Base-by-base conservation (phyloP, 148 eudicot species). In the Polygonum maritimum region DNA sequence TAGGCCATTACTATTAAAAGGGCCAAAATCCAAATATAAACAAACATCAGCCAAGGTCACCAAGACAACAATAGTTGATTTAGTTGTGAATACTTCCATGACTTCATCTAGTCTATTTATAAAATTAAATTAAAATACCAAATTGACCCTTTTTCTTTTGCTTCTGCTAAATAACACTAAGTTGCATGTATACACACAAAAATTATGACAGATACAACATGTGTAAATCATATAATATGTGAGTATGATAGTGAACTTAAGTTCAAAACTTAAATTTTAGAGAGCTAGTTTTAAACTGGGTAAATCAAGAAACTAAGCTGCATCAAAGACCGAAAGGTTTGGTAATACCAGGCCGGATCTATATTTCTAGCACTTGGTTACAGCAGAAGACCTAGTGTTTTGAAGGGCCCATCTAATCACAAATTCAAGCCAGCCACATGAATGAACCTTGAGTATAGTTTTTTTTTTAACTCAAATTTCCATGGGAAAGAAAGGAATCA, bases 401-500 rank as follows among this genome's bases (percentile, higher is more conserved):
- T 60, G 38, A 60, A 60, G 69, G 69, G 7, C 69, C 69, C 69
- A 60, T 60, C 4, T 57, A 57, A 57, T 57, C 69, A 26, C 38
- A 60, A 2, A 60, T 60, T 18, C 4, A 54, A 9, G 22, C 26
- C 26, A 54, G 26, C 60, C 60, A 54, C 60, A 54, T n/a, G 11
- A 39, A 44, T 44, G 47, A 0, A 7, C 47, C 47, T 49, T 49
- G 55, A 4, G 5, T 14, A 49, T 49, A 44, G 2, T 11, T 49
- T 49, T 26, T 0, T 26, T 49, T n/a, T n/a, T 15, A 15, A 14
- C n/a, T 16, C 16, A 0, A 0, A n/a, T n/a, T n/a, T n/a, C n/a
- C n/a, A n/a, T 49, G 55, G 55, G n/a, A 49, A 49, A 57, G n/a
- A 49, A 49, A 57, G 63, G 63, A 55, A 55, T 55, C 62, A 57